phyloP scores from a whole-genome alignment of 331 rosid species.

The Acacia concinna region DNA sequence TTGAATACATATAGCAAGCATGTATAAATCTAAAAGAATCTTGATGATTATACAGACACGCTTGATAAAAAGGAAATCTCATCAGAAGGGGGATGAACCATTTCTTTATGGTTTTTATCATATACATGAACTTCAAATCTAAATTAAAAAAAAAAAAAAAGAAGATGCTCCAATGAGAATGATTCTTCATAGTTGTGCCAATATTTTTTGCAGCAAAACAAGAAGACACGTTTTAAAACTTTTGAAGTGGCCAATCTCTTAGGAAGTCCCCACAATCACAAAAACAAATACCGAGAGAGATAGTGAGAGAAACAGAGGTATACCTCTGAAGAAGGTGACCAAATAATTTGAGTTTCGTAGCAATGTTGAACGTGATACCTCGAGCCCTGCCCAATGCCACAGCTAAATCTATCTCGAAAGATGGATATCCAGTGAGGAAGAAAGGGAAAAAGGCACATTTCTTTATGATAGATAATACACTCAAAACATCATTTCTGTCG shows the following conservation, averaged over 20 bases:
- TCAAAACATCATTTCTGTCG: slow-evolving; percentile 62
- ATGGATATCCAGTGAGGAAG: slow-evolving; percentile 25
- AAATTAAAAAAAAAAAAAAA: slow-evolving; percentile 27
- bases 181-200: slow-evolving; percentile 53
- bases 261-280: slow-evolving; percentile 57
- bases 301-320: slow-evolving; percentile 23
- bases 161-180: slow-evolving; percentile 49
- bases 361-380: slow-evolving; percentile 39
- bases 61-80: slow-evolving; percentile 37
- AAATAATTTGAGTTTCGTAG: slow-evolving; percentile 36
- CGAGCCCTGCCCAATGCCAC: slow-evolving; percentile 72
- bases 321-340: slow-evolving; percentile 51
- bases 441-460: slow-evolving; percentile 10
- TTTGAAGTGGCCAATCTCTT: slow-evolving; percentile 55
- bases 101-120: not conserved
- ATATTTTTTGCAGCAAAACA: slow-evolving; percentile 50
- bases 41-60: slow-evolving; percentile 59
- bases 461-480: slow-evolving; percentile 34
- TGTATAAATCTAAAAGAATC: slow-evolving; percentile 35
- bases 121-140: slow-evolving; percentile 5
- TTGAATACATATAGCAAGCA: slow-evolving; percentile 23
- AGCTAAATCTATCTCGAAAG: slow-evolving; percentile 73
- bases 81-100: slow-evolving; percentile 32
- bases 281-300: slow-evolving; percentile 30
- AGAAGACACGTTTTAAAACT: slow-evolving; percentile 58